phyloP scores from a whole-genome alignment of 2,329 filamentous ascomycete genomes.

The Bipolaris gigantea region DNA sequence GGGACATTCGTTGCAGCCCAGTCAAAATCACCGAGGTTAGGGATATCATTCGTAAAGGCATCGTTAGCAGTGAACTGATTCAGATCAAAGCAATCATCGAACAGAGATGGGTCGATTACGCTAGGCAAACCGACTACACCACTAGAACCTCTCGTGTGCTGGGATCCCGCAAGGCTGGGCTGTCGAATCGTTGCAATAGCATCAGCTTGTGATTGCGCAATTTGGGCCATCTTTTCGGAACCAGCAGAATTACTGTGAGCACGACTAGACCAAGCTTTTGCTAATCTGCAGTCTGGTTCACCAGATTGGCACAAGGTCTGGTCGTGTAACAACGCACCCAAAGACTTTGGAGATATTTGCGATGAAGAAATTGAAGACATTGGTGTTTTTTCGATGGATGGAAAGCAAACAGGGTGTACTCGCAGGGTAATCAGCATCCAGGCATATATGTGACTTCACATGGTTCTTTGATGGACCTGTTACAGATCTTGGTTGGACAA shows the following conservation, averaged over 20 bases:
- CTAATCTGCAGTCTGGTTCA: neutral
- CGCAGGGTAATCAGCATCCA: constrained; percentile 8
- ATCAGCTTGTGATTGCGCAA: constrained; percentile 4
- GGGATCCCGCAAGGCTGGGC: constrained; percentile 8
- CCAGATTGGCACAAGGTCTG: neutral
- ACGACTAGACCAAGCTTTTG: neutral
- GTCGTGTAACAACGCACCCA: neutral
- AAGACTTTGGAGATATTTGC: constrained; percentile 1
- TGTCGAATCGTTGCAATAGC: neutral
- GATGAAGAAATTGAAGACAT: constrained; percentile 7
- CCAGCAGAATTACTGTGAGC: neutral
- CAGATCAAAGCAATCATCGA: constrained; percentile 7
- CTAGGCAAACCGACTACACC: constrained; percentile 10
- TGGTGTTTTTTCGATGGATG: constrained; percentile 1
- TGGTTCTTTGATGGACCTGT: constrained; percentile 20
- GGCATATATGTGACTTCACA: constrained; percentile 24
- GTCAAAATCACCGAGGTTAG: neutral
- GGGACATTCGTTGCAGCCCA: neutral
- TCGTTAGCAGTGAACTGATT: neutral
- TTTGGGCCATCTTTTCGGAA: neutral
- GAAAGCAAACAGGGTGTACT: constrained; percentile 1
- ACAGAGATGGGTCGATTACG: constrained; percentile 3
- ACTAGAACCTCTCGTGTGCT: constrained; percentile 1
- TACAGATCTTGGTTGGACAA: constrained; percentile 23
- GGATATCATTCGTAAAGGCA: neutral